These are phyloP conservation scores for Blastomyces gilchristii DNA, from an alignment of 2,329 filamentous ascomycete species.

Conservation along the genomic window DNA sequence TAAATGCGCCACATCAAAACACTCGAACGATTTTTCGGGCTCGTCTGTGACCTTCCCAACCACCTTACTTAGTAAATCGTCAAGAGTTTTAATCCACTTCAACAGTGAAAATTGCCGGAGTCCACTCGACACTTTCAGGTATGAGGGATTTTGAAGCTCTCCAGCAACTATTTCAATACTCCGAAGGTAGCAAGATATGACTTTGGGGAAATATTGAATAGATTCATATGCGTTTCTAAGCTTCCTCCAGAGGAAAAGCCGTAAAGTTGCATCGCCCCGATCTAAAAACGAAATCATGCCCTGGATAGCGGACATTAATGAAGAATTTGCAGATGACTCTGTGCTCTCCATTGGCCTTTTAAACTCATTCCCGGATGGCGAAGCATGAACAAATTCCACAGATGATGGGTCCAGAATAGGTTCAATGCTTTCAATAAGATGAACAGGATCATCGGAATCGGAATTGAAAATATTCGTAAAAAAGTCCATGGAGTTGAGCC, in stretches of 20 bases:
- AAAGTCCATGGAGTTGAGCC: slow-evolving; percentile 91
- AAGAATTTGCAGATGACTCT: not conserved
- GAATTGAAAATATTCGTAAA: slow-evolving; percentile 83
- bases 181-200: slow-evolving; percentile 75
- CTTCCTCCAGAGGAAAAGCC: slow-evolving; percentile 80
- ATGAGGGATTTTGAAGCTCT: slow-evolving; percentile 54
- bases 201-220: slow-evolving; percentile 78
- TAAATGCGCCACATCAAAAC: slow-evolving; percentile 70
- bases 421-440: slow-evolving; percentile 83
- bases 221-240: slow-evolving; percentile 79
- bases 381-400: slow-evolving; percentile 19
- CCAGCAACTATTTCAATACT: slow-evolving; percentile 73
- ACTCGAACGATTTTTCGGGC: slow-evolving; percentile 59
- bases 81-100: slow-evolving; percentile 65
- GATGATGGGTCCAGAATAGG: slow-evolving; percentile 67
- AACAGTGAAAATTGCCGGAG: slow-evolving; percentile 62
- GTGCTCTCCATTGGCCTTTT: not conserved
- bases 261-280: slow-evolving; percentile 68
- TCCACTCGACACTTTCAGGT: slow-evolving; percentile 46
- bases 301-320: slow-evolving; percentile 25
- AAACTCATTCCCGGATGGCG: not conserved
- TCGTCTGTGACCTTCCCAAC: slow-evolving; percentile 61
- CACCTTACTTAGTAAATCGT: slow-evolving; percentile 62
- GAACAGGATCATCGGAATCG: slow-evolving; percentile 66
- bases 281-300: slow-evolving; percentile 81